phyloP scores from a whole-genome alignment of 441 rosid species.

The Eruca vesicaria region DNA sequence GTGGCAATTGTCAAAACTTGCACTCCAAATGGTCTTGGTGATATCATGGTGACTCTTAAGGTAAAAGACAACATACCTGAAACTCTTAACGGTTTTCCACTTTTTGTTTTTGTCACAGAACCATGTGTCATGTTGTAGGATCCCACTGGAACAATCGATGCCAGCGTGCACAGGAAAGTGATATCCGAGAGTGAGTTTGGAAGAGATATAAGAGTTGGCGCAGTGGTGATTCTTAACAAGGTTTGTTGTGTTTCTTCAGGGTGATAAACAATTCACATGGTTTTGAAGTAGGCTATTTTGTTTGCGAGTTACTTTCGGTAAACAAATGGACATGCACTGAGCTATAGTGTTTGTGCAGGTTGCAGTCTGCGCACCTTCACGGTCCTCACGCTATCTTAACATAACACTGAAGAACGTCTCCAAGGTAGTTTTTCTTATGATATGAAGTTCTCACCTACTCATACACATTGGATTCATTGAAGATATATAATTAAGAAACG shows the following conservation, averaged over 20 bases:
- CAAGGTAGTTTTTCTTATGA: slow-evolving; percentile 46
- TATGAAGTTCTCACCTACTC: slow-evolving; percentile 3
- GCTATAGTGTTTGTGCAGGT: slow-evolving; percentile 50
- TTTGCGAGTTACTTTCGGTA: not conserved
- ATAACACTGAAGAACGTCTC: slow-evolving; percentile 67
- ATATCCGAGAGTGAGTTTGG: slow-evolving; percentile 53
- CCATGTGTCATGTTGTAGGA: slow-evolving; percentile 48
- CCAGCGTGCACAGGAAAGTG: slow-evolving; percentile 66
- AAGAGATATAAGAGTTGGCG: slow-evolving; percentile 64
- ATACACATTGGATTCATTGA: not conserved
- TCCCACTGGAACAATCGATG: slow-evolving; percentile 74
- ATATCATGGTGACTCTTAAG: slow-evolving; percentile 83
- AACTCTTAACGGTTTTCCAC: slow-evolving; percentile 10
- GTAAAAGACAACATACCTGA: slow-evolving; percentile 32
- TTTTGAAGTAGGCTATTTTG: not conserved
- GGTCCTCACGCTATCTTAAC: slow-evolving; percentile 58
- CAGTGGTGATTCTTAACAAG: slow-evolving; percentile 71
- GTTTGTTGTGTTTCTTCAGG: slow-evolving; percentile 36
- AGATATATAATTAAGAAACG: not conserved
- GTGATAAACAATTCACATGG: not conserved
- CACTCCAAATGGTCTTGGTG: slow-evolving; percentile 79
- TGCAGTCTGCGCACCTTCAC: slow-evolving; percentile 65
- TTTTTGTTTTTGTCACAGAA: not conserved
- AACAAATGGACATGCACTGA: slow-evolving; percentile 18
- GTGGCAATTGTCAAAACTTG: slow-evolving; percentile 72